A percentile compares a stretch with the other conserved stretches of the same genome.
Conservation (phyloP, 2,329 filamentous ascomycete genomes). For the Iodosphaeria phyllophila region DNA sequence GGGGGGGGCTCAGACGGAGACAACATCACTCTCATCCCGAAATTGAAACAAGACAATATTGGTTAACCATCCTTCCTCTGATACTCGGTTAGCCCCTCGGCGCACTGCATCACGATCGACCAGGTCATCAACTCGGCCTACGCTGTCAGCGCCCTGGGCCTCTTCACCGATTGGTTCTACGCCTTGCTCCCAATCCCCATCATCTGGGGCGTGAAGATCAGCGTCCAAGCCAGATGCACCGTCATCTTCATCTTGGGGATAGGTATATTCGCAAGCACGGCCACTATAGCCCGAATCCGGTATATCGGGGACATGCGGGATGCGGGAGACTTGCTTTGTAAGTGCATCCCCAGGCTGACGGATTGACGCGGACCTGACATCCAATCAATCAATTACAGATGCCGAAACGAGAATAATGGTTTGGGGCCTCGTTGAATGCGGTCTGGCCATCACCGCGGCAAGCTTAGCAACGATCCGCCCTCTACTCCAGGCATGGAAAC, state of each 20-base stretch:
- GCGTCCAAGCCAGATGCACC: slow-evolving; percentile 27
- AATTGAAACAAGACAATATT: too few relatives aligned
- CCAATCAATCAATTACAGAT: slow-evolving; percentile 13
- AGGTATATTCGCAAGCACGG: slow-evolving; percentile 34
- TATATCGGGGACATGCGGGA: slow-evolving; percentile 26
- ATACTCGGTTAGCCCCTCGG: too few relatives aligned
- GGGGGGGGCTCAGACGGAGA: too few relatives aligned
- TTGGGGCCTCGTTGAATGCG: slow-evolving; percentile 38
- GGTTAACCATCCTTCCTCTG: too few relatives aligned
- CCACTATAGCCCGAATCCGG: slow-evolving; percentile 31
- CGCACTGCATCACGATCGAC: slow-evolving; percentile 22
- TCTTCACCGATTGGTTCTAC: slow-evolving; percentile 34
- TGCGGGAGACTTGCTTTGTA: slow-evolving; percentile 28
- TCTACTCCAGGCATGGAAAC: slow-evolving; percentile 28
- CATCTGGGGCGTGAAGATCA: slow-evolving; percentile 35
- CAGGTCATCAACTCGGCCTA: slow-evolving; percentile 29
- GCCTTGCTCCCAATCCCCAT: slow-evolving; percentile 33
- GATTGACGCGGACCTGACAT: too few relatives aligned
- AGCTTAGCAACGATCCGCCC: slow-evolving; percentile 35
- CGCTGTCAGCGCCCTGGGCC: slow-evolving; percentile 30
- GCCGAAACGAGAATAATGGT: slow-evolving; percentile 32
- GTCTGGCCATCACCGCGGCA: slow-evolving; percentile 33
- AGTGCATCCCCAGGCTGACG: slow-evolving; percentile 8
- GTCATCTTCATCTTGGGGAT: slow-evolving; percentile 29
- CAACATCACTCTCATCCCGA: too few relatives aligned